Evolutionary conservation across 1,139 yeast genomes (phyloP), one percentile per base, ranked within the genome.

Genomic region (Sugiyamaella pinicola): DNA sequence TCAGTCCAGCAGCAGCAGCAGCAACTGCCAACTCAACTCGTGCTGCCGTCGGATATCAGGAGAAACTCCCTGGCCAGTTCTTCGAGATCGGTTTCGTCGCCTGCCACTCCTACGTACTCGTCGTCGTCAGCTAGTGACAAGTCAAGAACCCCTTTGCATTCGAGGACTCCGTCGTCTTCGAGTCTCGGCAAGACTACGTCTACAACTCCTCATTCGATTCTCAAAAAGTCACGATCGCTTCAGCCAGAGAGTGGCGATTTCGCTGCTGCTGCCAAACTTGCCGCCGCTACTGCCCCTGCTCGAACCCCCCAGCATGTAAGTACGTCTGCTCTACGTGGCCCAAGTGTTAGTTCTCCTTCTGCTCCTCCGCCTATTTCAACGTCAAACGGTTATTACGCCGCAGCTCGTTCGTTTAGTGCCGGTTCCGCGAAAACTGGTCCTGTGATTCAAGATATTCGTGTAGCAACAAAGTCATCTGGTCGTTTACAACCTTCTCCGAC

Each of bases 21-120:
- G 40, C 48, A 29, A 34, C 35, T 51, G 31, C 63, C 62, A 2
- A 51, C 60, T 18, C 59, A 63, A 28, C 52, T 66, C 53, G 64
- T 67, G 2, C 56, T 67, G 39, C 70, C 70, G 2, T 62, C 67
- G 19, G 70, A 67, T 42, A 57, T 58, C 12, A 60, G 70, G 3
- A 56, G 68, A 41, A 58, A 54, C 33, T 64, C 68, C 4, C 50
- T 58, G 21, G 58, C 57, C n/a, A 52, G 56, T 24, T 38, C 51
- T 19, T 35, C 51, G 10, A 48, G 60, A 22, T 50, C 60, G 2
- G 56, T 57, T 38, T 60, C 64, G 13, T 43, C 52, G 12, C 55
- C 53, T 9, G 48, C 39, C 43, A 53, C 35, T 56, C 31, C 57
- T 52, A 33, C 49, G 10, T 38, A 21, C 13, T 7, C 29, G 9